Base-by-base conservation (phyloP, 1,284 basidiomycete genomes). In the Cystobasidium sp. region DNA sequence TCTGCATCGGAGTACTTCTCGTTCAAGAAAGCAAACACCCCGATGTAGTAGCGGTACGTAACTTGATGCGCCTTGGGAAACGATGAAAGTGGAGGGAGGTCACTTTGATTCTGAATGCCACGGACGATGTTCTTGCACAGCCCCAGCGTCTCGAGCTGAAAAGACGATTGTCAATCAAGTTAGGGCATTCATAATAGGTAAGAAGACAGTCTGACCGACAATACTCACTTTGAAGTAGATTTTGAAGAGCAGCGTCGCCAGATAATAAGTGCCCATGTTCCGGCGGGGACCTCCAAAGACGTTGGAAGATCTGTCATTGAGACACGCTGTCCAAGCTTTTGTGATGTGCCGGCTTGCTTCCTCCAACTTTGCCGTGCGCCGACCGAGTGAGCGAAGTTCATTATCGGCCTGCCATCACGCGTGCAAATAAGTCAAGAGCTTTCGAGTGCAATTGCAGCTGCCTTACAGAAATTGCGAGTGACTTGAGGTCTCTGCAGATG, bases 261-360 rank as follows among this genome's bases (percentile, higher is more conserved):
- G 88, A 79, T 94, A 93, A 83, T 98, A 99, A 0, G 94, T 88
- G 2, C 95, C 96, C 90, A 94, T 83, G 94, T 93, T 68, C 93
- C 86, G n/a, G 92, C 93, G 80, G 91, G 88, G 1, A 86, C 84
- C 37, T 88, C 85, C 72, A 89, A 87, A 69, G 89, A 91, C 69
- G 83, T 86, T 78, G 90, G 88, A 77, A 56, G 22, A 76, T 76
- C 24, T 75, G 37, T 12, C 61, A 76, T 88, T 93, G 76, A 97
- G 87, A 81, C 94, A 97, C 73, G 88, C 87, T 16, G 91, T 89
- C 83, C 99, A 98, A 6, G 93, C 94, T 81, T 95, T 97, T 75
- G 92, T 91, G 68, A 97, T 91, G 43, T 89, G 87, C 37, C 94
- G 85, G 0, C 94, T 93, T n/a, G 93, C 91, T 79, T 95, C 93